Conservation (phyloP, 805 yeast species). For the Kazachstania kunashirensis region DNA sequence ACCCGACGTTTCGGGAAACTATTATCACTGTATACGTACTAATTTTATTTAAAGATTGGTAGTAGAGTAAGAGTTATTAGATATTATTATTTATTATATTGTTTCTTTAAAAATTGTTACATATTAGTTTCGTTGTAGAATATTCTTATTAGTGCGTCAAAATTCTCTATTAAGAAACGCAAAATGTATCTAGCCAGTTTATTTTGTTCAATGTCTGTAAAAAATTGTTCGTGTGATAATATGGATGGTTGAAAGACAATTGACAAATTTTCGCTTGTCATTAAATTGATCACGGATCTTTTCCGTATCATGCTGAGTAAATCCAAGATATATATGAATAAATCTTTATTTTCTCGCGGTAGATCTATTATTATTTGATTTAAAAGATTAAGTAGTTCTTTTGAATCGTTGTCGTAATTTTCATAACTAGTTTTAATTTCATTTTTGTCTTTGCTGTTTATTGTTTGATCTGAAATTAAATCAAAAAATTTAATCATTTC, state of each 20-base stretch:
- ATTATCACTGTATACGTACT: too few species aligned
- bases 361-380: conserved; percentile 54
- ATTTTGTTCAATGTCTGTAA: conserved; percentile 80
- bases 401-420: background rate
- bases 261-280: conserved; percentile 86
- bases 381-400: conserved; percentile 44
- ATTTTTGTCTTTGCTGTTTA: too few species aligned
- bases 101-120: too few species aligned
- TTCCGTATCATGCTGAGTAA: conserved; percentile 72
- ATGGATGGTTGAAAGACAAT: conserved; percentile 94
- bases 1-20: too few species aligned
- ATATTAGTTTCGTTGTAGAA: too few species aligned
- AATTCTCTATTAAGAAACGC: conserved; percentile 77
- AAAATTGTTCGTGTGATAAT: conserved; percentile 81
- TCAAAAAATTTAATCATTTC: background rate
- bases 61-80: too few species aligned
- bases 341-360: conserved; percentile 65
- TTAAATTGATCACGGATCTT: conserved; percentile 62
- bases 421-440: too few species aligned
- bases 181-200: conserved; percentile 74
- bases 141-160: conserved; percentile 51
- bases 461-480: too few species aligned
- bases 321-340: conserved; percentile 77
- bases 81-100: too few species aligned
- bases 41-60: too few species aligned